Conservation (phyloP, 2,329 filamentous ascomycete genomes). For the Fusarium chlamydosporum region DNA sequence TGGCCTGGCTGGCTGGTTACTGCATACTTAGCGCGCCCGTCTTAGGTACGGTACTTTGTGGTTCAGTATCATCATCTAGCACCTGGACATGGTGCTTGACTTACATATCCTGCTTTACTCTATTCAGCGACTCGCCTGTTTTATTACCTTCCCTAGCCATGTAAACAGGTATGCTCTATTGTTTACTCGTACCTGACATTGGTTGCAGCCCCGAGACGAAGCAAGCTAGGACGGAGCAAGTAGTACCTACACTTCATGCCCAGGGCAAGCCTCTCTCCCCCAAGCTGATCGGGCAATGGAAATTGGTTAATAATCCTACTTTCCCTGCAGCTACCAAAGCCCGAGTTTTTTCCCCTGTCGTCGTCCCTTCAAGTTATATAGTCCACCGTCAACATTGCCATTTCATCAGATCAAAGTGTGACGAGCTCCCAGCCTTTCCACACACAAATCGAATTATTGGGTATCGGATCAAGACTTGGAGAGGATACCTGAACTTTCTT, state of each 20-base stretch:
- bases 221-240: conserved; percentile 2
- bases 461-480: background rate
- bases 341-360: background rate
- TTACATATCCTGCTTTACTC: conserved; percentile 7
- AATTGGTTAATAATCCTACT: conserved; percentile 25
- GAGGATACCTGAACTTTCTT: background rate
- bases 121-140: conserved; percentile 18
- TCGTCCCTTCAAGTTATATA: background rate
- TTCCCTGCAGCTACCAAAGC: conserved; percentile 11
- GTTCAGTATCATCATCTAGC: background rate
- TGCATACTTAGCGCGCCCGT: conserved; percentile 3
- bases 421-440: background rate
- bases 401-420: background rate
- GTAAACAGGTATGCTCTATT: conserved; percentile 9
- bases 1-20: background rate
- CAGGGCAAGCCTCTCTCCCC: conserved; percentile 10
- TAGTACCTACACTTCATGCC: conserved; percentile 7
- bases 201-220: conserved; percentile 14
- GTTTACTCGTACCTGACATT: conserved; percentile 14
- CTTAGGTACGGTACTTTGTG: conserved; percentile 2
- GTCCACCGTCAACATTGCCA: background rate
- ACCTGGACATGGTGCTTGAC: background rate
- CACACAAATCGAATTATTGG: background rate
- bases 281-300: conserved; percentile 2
- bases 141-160: conserved; percentile 6